These are phyloP conservation scores for Saccharomycopsis selenospora DNA, from an alignment of 805 yeast species.

Conservation along the genomic window DNA sequence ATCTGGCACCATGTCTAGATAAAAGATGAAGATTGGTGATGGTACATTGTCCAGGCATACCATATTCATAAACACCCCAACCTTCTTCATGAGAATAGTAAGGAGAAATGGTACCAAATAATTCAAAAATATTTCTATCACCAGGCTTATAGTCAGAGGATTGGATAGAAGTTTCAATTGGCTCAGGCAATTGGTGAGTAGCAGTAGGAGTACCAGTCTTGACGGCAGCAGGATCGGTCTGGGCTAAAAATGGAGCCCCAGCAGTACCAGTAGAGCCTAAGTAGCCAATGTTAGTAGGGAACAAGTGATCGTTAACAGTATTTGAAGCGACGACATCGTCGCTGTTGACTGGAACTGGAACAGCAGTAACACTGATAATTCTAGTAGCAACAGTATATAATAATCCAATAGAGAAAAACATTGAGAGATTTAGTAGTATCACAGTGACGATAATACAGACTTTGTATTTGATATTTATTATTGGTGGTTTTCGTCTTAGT, in stretches of 20 bases:
- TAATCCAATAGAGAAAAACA: neutral
- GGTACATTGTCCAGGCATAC: constrained; percentile 34
- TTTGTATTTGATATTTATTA: too few species aligned
- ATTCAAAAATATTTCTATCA: constrained; percentile 21
- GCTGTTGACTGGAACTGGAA: neutral
- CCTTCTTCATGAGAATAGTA: constrained; percentile 19
- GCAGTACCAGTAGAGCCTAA: constrained; percentile 18
- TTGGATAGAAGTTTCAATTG: constrained; percentile 21
- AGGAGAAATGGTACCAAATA: constrained; percentile 22
- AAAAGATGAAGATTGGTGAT: constrained; percentile 63
- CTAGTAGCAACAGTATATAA: neutral
- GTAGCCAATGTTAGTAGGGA: constrained; percentile 17
- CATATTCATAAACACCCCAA: constrained; percentile 23
- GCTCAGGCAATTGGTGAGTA: constrained; percentile 19
- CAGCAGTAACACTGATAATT: neutral
- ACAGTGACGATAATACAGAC: too few species aligned
- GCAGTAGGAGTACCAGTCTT: constrained; percentile 18
- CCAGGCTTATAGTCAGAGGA: constrained; percentile 18
- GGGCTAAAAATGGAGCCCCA: constrained; percentile 17
- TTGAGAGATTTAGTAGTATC: neutral
- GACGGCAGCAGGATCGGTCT: constrained; percentile 17
- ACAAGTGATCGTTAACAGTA: constrained; percentile 3
- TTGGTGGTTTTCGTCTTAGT: too few species aligned
- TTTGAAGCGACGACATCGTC: neutral
- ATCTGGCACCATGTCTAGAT: constrained; percentile 77